Evolutionary conservation across 352 stramenopile species (phyloP).

Genomic region (Pythium volutum): DNA sequence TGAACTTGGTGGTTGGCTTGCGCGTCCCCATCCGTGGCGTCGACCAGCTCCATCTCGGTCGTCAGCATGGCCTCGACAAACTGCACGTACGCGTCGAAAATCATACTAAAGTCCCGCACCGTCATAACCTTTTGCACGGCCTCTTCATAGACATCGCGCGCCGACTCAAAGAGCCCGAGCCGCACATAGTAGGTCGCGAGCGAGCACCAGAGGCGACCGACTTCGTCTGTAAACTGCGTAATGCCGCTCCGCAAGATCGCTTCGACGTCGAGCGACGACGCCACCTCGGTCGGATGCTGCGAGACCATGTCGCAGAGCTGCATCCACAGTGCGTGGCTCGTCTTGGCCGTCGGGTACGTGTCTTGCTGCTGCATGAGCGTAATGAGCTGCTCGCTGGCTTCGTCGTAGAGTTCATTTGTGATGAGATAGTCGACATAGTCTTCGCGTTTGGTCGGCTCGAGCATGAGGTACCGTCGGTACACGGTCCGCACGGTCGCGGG

Average conservation of each 20-base stretch:
- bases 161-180: constrained; percentile 95
- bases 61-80: constrained; percentile 98
- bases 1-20: constrained; percentile 54
- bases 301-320: constrained; percentile 95
- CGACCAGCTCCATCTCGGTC: constrained; percentile 92
- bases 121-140: constrained; percentile 70
- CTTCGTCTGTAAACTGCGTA: constrained; percentile 93
- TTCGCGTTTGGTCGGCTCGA: constrained; percentile 68
- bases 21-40: constrained; percentile 29
- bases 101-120: constrained; percentile 97
- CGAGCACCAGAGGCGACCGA: constrained; percentile 96
- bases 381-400: constrained; percentile 32
- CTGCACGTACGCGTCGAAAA: constrained; percentile 98
- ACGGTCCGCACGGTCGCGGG: constrained; percentile 79
- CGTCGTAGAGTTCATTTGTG: constrained; percentile 9
- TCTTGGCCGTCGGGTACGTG: constrained; percentile 42
- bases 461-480: constrained; percentile 86
- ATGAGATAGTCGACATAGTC: constrained; percentile 81
- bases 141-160: constrained; percentile 96
- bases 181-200: constrained; percentile 98
- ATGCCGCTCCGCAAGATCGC: constrained; percentile 94
- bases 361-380: constrained; percentile 28
- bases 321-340: constrained; percentile 96
- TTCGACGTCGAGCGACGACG: constrained; percentile 91
- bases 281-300: constrained; percentile 91